Evolutionary conservation across 2,329 filamentous ascomycete species (phyloP).

Genomic region (Aspergillus neoniger): DNA sequence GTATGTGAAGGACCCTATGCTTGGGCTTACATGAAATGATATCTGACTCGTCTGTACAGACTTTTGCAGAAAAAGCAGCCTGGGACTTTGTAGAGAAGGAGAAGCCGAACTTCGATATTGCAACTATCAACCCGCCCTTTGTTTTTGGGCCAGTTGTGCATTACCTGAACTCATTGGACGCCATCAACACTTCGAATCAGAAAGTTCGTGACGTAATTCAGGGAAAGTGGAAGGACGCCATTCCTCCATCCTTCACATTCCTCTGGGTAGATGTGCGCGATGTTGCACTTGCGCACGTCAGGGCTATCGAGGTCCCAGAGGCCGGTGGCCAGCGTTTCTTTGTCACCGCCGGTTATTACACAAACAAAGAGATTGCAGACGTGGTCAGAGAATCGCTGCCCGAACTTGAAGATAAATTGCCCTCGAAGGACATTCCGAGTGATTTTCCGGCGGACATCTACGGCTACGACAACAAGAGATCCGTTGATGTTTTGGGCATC

Average conservation of each 20-base stretch:
- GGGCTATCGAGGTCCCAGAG: conserved; percentile 49
- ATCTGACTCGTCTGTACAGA: conserved; percentile 23
- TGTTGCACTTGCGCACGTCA: conserved; percentile 51
- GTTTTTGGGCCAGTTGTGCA: conserved; percentile 66
- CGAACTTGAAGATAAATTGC: conserved; percentile 44
- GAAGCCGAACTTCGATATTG: conserved; percentile 60
- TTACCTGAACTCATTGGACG: conserved; percentile 63
- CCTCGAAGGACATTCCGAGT: conserved; percentile 35
- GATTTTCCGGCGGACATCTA: conserved; percentile 35
- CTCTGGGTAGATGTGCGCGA: conserved; percentile 60
- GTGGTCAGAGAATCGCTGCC: conserved; percentile 47
- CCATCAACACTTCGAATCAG: conserved; percentile 72
- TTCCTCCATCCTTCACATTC: conserved; percentile 60
- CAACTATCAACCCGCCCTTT: conserved; percentile 63
- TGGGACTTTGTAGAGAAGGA: conserved; percentile 64
- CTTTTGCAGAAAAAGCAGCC: conserved; percentile 66
- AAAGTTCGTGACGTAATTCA: conserved; percentile 65
- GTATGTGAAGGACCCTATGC: conserved; percentile 24
- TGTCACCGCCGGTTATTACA: conserved; percentile 43
- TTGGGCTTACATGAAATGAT: background rate
- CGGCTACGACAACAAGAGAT: conserved; percentile 42
- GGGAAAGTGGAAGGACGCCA: conserved; percentile 60
- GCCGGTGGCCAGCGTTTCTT: conserved; percentile 52
- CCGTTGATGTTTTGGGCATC: conserved; percentile 44
- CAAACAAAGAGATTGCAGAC: conserved; percentile 46